Conservation (phyloP, 2,329 filamentous ascomycete genomes). For the Zymoseptoria ardabiliae region DNA sequence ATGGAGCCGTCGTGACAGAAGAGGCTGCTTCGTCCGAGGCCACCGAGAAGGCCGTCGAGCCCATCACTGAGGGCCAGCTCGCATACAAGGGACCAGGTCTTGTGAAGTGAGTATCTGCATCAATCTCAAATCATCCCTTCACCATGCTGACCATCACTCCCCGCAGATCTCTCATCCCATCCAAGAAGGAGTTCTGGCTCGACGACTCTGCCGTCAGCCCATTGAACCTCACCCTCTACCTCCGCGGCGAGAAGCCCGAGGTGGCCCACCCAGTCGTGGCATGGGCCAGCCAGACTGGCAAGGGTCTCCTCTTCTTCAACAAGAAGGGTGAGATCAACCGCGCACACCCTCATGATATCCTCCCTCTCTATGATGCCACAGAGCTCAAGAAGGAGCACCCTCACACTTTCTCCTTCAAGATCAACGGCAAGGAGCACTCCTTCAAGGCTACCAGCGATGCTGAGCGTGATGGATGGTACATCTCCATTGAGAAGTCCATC, state of each 20-base stretch:
- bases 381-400: slow-evolving; percentile 70
- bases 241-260: slow-evolving; percentile 80
- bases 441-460: slow-evolving; percentile 72
- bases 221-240: slow-evolving; percentile 67
- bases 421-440: slow-evolving; percentile 82
- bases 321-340: slow-evolving; percentile 73
- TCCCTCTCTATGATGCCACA: slow-evolving; percentile 53
- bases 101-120: slow-evolving; percentile 64
- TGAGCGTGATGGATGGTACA: slow-evolving; percentile 90
- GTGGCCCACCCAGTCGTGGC: slow-evolving; percentile 72
- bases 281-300: slow-evolving; percentile 89
- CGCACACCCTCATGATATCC: slow-evolving; percentile 68
- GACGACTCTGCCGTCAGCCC: slow-evolving; percentile 61
- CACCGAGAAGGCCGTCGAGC: slow-evolving; percentile 48
- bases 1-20: slow-evolving; percentile 34
- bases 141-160: not conserved
- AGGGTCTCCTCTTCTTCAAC: slow-evolving; percentile 87
- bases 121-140: not conserved
- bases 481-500: slow-evolving; percentile 72
- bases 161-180: slow-evolving; percentile 75
- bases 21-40: slow-evolving; percentile 37
- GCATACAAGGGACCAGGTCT: slow-evolving; percentile 85
- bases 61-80: slow-evolving; percentile 74
- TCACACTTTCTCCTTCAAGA: slow-evolving; percentile 78
- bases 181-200: slow-evolving; percentile 78